Base-by-base conservation (phyloP, 2,329 filamentous ascomycete genomes). In the Huntiella moniliformis region DNA sequence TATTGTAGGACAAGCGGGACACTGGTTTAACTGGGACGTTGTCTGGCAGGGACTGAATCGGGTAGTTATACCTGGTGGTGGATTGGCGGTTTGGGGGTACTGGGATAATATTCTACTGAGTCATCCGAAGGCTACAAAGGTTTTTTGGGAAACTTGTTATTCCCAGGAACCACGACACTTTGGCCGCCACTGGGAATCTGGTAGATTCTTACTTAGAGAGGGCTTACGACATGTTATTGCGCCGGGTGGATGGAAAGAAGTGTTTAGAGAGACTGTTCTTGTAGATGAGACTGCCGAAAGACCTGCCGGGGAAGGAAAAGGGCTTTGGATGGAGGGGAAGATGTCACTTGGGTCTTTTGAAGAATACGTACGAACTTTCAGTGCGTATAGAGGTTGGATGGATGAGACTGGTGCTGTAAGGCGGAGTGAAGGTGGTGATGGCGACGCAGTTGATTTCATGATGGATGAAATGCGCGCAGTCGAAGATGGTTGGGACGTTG, bases 61-160 rank as follows among this genome's bases (percentile, higher is more conserved):
- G 10, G 66, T 74, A 5, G 59, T 78, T 36, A 63, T 68, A 42
- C 56, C 58, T 2, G 70, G 70, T 11, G 75, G 74, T 12, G 73
- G 71, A 0, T 53, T 80, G n/a, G 74, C 74, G 0, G 74, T 77
- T 55, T 79, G 70, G 71, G 74, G 74, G 2, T 80, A 80, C 57
- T 74, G 73, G 54, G 76, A 80, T 57, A 74, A 71, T 54, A 62
- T 74, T 32, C 65, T 80, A 44, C 58, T 74, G 12, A 67, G 70
- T 16, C 65, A 65, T 51, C 66, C 69, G 5, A 53, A 55, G 32
- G 71, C 72, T 12, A 74, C 68, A 17, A 55, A 56, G 38, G 63
- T 79, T 17, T 63, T 78, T 54, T 61, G 72, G 54, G 57, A 28
- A 3, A 28, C 22, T 7, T 28, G 22, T 28, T 28, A 28, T 28